These are phyloP conservation scores for Neonectria hederae DNA, from an alignment of 2,329 filamentous ascomycete species.

Conservation along the genomic window DNA sequence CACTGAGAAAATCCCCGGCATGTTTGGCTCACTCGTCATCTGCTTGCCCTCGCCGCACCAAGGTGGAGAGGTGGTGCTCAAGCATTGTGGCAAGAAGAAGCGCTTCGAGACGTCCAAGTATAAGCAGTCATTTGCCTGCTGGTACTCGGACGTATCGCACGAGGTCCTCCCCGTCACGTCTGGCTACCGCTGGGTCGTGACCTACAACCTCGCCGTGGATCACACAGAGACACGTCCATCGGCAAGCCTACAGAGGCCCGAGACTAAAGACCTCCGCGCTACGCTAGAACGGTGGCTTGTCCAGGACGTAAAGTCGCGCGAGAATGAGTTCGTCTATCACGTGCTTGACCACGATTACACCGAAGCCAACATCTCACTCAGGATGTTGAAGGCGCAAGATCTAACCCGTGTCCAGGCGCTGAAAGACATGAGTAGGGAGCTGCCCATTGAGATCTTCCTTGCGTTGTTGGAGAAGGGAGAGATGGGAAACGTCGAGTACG, in stretches of 20 bases:
- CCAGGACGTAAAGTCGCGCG: background rate
- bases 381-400: constrained; percentile 43
- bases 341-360: constrained; percentile 48
- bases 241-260: constrained; percentile 20
- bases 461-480: constrained; percentile 45
- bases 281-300: constrained; percentile 43
- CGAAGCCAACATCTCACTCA: constrained; percentile 44
- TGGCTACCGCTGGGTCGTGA: constrained; percentile 61
- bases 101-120: constrained; percentile 44
- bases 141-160: constrained; percentile 64
- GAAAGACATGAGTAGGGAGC: constrained; percentile 33
- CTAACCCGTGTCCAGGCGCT: constrained; percentile 39
- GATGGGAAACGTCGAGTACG: constrained; percentile 25
- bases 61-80: constrained; percentile 57
- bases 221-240: constrained; percentile 28
- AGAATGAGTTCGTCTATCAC: constrained; percentile 39
- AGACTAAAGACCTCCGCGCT: constrained; percentile 28
- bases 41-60: constrained; percentile 57
- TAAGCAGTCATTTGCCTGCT: constrained; percentile 40
- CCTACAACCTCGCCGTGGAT: constrained; percentile 57
- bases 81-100: constrained; percentile 48
- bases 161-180: constrained; percentile 58
- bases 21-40: constrained; percentile 61
- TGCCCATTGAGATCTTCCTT: constrained; percentile 47
- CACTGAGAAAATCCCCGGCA: constrained; percentile 55